Base-by-base conservation (phyloP, 139 green algal genomes). In the Pleodorina starrii region DNA sequence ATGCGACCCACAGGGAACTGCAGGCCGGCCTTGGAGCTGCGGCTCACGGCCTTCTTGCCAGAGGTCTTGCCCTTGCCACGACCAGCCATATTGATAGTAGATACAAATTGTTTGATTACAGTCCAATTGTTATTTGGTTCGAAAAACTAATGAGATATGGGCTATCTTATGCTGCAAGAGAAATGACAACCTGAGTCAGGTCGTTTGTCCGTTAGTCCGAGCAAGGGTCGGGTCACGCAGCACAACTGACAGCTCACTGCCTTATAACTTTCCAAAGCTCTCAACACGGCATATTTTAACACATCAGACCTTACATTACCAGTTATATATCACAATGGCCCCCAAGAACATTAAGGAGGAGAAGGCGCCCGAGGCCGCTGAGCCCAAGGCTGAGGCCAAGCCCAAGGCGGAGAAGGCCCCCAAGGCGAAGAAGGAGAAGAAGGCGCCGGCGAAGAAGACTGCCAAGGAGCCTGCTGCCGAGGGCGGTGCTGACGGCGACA, bases 1-100 rank as follows among this genome's bases (percentile, higher is more conserved):
- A 98, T 95, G 86, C 96, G 92, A 59, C 96, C 93, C 89, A 98
- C 96, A 19, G 96, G 96, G 92, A 98, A 98, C 94, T 98, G 96
- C 78, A 98, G 96, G 19, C 96, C 96, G 35, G 97, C 97, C 96
- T 99, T 99, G 89, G 95, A 90, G 73, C 92, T 97, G 78, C 95
- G 92, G 90, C 84, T 95, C 73, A 98, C 93, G 16, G 95, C 79
- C 79, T 86, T 86, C 79, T 86, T 86, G 79, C 79, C 79, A 12
- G 79, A 2, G 19, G 77, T 54, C 50, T 85, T 85, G 77, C 77
- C 77, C 51, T 85, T 85, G 35, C 77, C 77, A 29, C 77, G 77
- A 40, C 77, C 77, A 38, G 77, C 77, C 77, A 81, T 81, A 16
- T n/a, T n/a, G n/a, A n/a, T n/a, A n/a, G n/a, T n/a, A n/a, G n/a